phyloP scores from a whole-genome alignment of 169 alveolate species.

The Cystoisospora suis region DNA sequence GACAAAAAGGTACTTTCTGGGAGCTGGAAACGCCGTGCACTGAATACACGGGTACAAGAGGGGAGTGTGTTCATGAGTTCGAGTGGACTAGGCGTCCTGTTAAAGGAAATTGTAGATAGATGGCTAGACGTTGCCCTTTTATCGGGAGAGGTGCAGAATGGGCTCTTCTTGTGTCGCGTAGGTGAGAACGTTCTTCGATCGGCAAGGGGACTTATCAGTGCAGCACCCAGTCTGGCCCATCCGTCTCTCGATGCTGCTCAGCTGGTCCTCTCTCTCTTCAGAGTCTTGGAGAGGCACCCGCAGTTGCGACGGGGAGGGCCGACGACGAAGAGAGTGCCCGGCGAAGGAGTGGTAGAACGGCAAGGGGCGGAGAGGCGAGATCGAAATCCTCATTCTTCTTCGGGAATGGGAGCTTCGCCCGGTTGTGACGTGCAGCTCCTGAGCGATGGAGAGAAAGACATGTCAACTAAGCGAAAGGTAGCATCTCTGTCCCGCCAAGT shows the following conservation, averaged over 20 bases:
- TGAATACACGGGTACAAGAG: too few relatives aligned
- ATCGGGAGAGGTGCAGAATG: neutral
- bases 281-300: neutral
- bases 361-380: too few relatives aligned
- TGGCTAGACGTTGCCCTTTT: neutral
- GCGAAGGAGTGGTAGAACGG: too few relatives aligned
- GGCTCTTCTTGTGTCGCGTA: neutral
- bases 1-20: too few relatives aligned
- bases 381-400: too few relatives aligned
- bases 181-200: neutral
- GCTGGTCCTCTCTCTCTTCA: neutral
- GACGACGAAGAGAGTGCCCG: too few relatives aligned
- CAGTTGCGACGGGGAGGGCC: too few relatives aligned
- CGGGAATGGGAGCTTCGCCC: too few relatives aligned
- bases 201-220: neutral
- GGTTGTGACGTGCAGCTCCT: too few relatives aligned
- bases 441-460: too few relatives aligned
- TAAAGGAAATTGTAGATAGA: neutral
- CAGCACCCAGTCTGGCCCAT: neutral
- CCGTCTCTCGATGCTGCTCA: constrained; percentile 2
- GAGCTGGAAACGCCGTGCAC: too few relatives aligned
- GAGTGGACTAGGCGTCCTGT: neutral
- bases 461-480: neutral
- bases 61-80: too few relatives aligned
- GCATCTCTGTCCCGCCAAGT: neutral